Percentiles rank a stretch among this genome's conserved stretches.
Evolutionary conservation across 1,284 basidiomycete genomes (phyloP).

Genomic region (Cerioporus squamosus): DNA sequence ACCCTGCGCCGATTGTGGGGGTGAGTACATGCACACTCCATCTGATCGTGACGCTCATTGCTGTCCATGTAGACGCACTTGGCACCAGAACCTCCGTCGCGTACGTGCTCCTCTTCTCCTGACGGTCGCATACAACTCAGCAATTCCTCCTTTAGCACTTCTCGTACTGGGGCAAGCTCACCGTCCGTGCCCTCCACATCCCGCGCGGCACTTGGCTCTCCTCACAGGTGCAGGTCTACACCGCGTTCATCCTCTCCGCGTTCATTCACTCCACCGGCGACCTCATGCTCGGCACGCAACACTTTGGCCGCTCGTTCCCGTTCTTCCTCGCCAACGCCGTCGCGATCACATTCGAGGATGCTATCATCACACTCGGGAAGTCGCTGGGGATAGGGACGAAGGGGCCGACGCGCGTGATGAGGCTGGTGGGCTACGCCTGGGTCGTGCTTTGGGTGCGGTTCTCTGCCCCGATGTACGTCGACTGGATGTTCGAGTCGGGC

Average conservation of each 20-base stretch:
- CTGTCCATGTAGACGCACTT: conserved; percentile 29
- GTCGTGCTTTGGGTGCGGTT: conserved; percentile 21
- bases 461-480: conserved; percentile 14
- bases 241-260: conserved; percentile 16
- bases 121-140: not conserved
- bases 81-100: conserved; percentile 34
- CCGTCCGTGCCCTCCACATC: conserved; percentile 4
- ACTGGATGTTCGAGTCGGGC: conserved; percentile 18
- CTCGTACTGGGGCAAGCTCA: conserved; percentile 6
- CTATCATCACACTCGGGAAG: conserved; percentile 4
- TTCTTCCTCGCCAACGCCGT: conserved; percentile 17
- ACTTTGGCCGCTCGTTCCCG: conserved; percentile 5
- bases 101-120: conserved; percentile 2
- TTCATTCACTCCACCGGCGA: conserved; percentile 17
- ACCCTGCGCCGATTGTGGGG: conserved; percentile 42
- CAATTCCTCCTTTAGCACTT: conserved; percentile 6
- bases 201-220: conserved; percentile 17
- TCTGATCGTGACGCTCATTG: not conserved
- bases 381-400: not conserved
- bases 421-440: conserved; percentile 24
- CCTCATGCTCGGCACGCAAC: conserved; percentile 8
- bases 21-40: conserved; percentile 21
- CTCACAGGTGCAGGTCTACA: conserved; percentile 15
- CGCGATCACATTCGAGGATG: conserved; percentile 17
- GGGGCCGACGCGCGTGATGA: not conserved